phyloP scores from a whole-genome alignment of 805 yeast species.

The Torulaspora microellipsoides region DNA sequence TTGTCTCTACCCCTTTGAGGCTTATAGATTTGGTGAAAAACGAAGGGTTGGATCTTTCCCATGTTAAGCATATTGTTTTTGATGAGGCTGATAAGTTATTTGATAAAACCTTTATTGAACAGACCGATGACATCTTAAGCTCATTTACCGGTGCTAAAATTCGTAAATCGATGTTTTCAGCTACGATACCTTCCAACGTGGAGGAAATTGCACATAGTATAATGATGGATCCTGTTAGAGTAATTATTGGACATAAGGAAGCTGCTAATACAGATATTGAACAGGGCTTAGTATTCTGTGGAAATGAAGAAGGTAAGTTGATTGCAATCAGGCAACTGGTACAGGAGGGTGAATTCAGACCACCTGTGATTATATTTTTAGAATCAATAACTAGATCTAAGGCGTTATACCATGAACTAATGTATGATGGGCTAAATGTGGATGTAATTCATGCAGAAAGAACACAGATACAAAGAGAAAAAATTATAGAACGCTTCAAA shows the following conservation, averaged over 20 bases:
- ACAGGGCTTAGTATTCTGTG: slow-evolving; percentile 80
- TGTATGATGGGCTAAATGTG: slow-evolving; percentile 87
- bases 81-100: slow-evolving; percentile 96
- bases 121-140: slow-evolving; percentile 76
- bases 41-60: slow-evolving; percentile 54
- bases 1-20: slow-evolving; percentile 85
- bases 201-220: slow-evolving; percentile 83
- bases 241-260: slow-evolving; percentile 89
- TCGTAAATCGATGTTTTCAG: slow-evolving; percentile 82
- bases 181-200: slow-evolving; percentile 90
- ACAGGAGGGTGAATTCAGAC: slow-evolving; percentile 76
- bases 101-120: slow-evolving; percentile 81
- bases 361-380: slow-evolving; percentile 88
- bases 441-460: slow-evolving; percentile 96
- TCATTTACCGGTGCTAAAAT: slow-evolving; percentile 39
- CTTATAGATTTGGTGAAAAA: slow-evolving; percentile 71
- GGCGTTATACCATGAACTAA: slow-evolving; percentile 86
- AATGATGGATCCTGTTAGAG: slow-evolving; percentile 79
- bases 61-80: slow-evolving; percentile 71
- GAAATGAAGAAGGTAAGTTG: slow-evolving; percentile 92
- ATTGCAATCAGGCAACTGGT: slow-evolving; percentile 87
- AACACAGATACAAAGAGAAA: slow-evolving; percentile 82
- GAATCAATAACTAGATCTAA: slow-evolving; percentile 93
- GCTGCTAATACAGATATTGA: slow-evolving; percentile 83
- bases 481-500: slow-evolving; percentile 76